A percentile compares a stretch with the other conserved stretches of the same genome.
These are phyloP conservation scores for Rutstroemia sydowiana DNA, from an alignment of 2,329 filamentous ascomycete genomes.

Conservation along the genomic window DNA sequence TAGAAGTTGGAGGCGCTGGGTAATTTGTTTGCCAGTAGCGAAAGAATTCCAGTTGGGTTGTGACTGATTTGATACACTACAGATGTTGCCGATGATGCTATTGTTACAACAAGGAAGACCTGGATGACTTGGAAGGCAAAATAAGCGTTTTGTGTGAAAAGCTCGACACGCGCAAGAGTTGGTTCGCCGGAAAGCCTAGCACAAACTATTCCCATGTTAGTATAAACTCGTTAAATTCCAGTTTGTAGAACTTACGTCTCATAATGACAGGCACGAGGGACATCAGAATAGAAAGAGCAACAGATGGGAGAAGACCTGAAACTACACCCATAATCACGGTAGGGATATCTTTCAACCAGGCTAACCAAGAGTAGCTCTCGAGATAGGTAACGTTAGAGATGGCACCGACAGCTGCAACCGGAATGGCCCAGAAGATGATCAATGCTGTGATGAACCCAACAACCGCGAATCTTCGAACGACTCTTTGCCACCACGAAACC, in stretches of 20 bases:
- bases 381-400: constrained; percentile 79
- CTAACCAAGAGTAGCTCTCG: constrained; percentile 55
- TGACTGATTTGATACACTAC: constrained; percentile 44
- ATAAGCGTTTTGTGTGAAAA: constrained; percentile 84
- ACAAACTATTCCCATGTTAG: constrained; percentile 52
- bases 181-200: constrained; percentile 67
- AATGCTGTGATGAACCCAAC: constrained; percentile 61
- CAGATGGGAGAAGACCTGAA: constrained; percentile 72
- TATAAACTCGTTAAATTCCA: constrained; percentile 10
- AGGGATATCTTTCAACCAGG: constrained; percentile 68
- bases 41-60: constrained; percentile 53
- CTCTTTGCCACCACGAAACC: constrained; percentile 76
- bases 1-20: constrained; percentile 90
- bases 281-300: constrained; percentile 77
- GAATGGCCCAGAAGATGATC: constrained; percentile 78
- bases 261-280: constrained; percentile 76
- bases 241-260: constrained; percentile 45
- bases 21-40: constrained; percentile 63
- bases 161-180: constrained; percentile 69
- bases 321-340: constrained; percentile 66
- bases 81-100: constrained; percentile 57
- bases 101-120: constrained; percentile 80
- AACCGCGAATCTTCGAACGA: constrained; percentile 58
- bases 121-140: constrained; percentile 87
- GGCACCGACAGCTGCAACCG: constrained; percentile 69